Conservation (phyloP, 2,329 filamentous ascomycete species). For the Fonsecaea pugnacius region DNA sequence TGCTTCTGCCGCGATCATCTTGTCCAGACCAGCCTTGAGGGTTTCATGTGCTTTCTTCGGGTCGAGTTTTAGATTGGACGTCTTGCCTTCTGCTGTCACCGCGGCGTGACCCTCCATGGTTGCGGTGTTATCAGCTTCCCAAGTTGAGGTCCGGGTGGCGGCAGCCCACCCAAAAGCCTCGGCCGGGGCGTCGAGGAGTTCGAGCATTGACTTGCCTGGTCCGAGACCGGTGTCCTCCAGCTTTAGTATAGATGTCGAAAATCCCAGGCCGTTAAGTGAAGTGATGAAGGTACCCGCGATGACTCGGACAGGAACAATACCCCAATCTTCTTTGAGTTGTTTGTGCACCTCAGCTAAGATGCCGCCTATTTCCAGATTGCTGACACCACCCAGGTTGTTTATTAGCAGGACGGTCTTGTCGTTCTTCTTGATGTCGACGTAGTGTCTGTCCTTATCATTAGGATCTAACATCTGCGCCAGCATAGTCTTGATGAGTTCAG, state of each 20-base stretch:
- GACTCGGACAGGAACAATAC: conserved; percentile 65
- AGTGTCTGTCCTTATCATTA: conserved; percentile 67
- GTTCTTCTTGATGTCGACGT: conserved; percentile 59
- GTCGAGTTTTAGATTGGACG: conserved; percentile 61
- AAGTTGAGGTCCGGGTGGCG: conserved; percentile 62
- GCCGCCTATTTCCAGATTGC: conserved; percentile 67
- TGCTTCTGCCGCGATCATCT: conserved; percentile 66
- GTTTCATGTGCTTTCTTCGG: conserved; percentile 56
- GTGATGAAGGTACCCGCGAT: conserved; percentile 73
- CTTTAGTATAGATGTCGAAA: conserved; percentile 70
- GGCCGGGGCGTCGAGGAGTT: conserved; percentile 69
- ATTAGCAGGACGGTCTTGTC: conserved; percentile 68
- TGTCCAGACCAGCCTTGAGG: conserved; percentile 60
- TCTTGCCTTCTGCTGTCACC: conserved; percentile 51
- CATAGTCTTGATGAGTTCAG: conserved; percentile 63
- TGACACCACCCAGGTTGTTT: conserved; percentile 73
- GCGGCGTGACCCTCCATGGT: conserved; percentile 49
- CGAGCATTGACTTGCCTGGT: conserved; percentile 60
- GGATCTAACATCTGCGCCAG: conserved; percentile 66
- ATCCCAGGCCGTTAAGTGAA: conserved; percentile 71
- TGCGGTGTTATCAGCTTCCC: conserved; percentile 56
- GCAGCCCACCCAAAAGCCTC: conserved; percentile 71
- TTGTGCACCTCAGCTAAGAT: conserved; percentile 69
- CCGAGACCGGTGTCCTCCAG: conserved; percentile 63
- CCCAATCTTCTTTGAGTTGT: conserved; percentile 63